These are phyloP conservation scores for Simplicillium sp. DNA, from an alignment of 2,329 filamentous ascomycete genomes.

Conservation along the genomic window DNA sequence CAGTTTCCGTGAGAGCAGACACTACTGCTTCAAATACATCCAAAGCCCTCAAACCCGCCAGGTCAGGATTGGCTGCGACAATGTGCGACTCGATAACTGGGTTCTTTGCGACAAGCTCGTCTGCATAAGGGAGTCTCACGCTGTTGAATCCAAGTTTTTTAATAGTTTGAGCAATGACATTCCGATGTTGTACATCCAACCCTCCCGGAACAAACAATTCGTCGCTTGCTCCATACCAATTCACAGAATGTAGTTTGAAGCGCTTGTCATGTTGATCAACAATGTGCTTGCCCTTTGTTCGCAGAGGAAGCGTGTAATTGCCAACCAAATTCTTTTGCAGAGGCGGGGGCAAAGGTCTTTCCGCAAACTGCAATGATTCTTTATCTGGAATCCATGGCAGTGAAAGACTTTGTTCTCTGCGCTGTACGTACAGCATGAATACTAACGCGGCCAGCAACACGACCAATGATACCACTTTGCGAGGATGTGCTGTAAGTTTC, in stretches of 20 bases:
- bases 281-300: constrained; percentile 49
- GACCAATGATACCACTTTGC: too few species aligned
- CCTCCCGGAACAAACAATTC: constrained; percentile 56
- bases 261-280: constrained; percentile 46
- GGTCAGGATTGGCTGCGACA: constrained; percentile 50
- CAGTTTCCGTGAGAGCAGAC: constrained; percentile 48
- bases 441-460: constrained; percentile 9
- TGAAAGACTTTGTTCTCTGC: constrained; percentile 30
- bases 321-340: constrained; percentile 30
- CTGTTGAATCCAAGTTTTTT: constrained; percentile 58
- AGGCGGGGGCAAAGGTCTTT: constrained; percentile 37
- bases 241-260: constrained; percentile 55
- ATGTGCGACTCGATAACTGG: constrained; percentile 39
- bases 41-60: constrained; percentile 45
- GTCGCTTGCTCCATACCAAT: constrained; percentile 65
- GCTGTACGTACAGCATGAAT: constrained; percentile 33
- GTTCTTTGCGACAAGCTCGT: constrained; percentile 56
- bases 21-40: constrained; percentile 53
- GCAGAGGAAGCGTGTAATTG: constrained; percentile 46
- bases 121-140: constrained; percentile 58
- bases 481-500: too few species aligned
- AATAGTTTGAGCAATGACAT: constrained; percentile 50
- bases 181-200: constrained; percentile 53
- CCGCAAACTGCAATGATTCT: constrained; percentile 33
- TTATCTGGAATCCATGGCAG: constrained; percentile 41